Conservation (phyloP, 2,329 filamentous ascomycete species). For the Ambrosiella cleistominuta region DNA sequence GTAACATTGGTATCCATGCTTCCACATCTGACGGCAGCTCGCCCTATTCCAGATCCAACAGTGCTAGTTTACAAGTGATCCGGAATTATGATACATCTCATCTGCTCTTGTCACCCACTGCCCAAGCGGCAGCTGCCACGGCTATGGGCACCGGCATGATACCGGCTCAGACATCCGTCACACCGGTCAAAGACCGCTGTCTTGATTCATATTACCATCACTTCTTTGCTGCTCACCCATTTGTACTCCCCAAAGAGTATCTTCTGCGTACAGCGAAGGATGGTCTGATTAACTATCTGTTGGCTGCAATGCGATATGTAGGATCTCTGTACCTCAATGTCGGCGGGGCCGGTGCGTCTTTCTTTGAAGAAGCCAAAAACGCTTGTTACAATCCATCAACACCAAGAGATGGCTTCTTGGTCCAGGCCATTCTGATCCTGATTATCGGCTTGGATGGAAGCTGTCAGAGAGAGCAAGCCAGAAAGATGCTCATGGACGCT, state of each 20-base stretch:
- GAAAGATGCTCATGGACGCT: conserved; percentile 47
- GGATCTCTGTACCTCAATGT: conserved; percentile 38
- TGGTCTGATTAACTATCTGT: conserved; percentile 28
- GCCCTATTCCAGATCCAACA: conserved; percentile 13
- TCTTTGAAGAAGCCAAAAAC: conserved; percentile 40
- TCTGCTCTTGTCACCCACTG: conserved; percentile 6
- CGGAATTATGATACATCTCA: conserved; percentile 18
- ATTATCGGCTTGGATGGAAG: conserved; percentile 63
- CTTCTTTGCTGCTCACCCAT: conserved; percentile 41
- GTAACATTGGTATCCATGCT: conserved; percentile 12
- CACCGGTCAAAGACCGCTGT: conserved; percentile 32
- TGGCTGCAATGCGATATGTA: conserved; percentile 38
- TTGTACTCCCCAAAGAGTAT: conserved; percentile 35
- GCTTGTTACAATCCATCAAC: conserved; percentile 27
- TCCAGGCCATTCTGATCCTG: conserved; percentile 63
- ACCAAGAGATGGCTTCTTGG: conserved; percentile 40
- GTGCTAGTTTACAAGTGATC: conserved; percentile 25
- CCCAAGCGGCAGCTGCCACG: conserved; percentile 13
- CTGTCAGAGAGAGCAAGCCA: conserved; percentile 51
- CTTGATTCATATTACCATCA: conserved; percentile 40
- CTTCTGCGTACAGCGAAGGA: conserved; percentile 33
- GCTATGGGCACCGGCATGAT: conserved; percentile 9
- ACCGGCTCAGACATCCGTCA: conserved; percentile 18
- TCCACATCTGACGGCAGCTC: conserved; percentile 1
- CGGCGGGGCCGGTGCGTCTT: conserved; percentile 28